Conservation (phyloP, 2,329 filamentous ascomycete genomes). For the Dactylonectria estremocensis region DNA sequence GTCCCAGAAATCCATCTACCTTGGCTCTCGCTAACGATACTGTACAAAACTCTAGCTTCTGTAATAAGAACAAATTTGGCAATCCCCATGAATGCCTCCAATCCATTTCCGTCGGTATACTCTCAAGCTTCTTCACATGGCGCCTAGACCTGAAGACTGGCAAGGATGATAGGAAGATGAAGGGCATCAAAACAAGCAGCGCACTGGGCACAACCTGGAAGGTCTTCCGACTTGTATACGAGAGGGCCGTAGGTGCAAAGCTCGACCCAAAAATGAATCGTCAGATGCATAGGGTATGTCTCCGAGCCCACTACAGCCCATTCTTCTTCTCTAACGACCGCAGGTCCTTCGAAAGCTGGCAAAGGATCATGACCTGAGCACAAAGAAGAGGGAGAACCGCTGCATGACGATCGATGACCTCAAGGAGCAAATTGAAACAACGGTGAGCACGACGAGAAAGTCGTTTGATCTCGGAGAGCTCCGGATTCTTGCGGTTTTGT, state of each 20-base stretch:
- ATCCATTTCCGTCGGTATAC: not conserved
- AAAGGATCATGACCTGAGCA: conserved; percentile 39
- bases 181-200: not conserved
- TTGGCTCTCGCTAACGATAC: no score
- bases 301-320: no score
- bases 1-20: no score
- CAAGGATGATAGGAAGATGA: not conserved
- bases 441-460: conserved; percentile 47
- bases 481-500: conserved; percentile 40
- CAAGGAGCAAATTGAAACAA: conserved; percentile 43
- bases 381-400: conserved; percentile 32
- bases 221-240: not conserved
- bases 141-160: not conserved
- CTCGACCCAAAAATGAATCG: conserved; percentile 29
- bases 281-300: conserved; percentile 35
- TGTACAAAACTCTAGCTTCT: no score
- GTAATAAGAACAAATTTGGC: not conserved
- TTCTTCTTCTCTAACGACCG: conserved; percentile 2
- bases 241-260: no score
- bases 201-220: not conserved
- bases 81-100: not conserved
- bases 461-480: conserved; percentile 43
- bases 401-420: conserved; percentile 47
- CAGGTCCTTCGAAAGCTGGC: conserved; percentile 43
- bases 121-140: not conserved